Evolutionary conservation across 495 filamentous ascomycete species (phyloP), one percentile per base, ranked within the genome.

Genomic region (Hypoxylon fuscum): DNA sequence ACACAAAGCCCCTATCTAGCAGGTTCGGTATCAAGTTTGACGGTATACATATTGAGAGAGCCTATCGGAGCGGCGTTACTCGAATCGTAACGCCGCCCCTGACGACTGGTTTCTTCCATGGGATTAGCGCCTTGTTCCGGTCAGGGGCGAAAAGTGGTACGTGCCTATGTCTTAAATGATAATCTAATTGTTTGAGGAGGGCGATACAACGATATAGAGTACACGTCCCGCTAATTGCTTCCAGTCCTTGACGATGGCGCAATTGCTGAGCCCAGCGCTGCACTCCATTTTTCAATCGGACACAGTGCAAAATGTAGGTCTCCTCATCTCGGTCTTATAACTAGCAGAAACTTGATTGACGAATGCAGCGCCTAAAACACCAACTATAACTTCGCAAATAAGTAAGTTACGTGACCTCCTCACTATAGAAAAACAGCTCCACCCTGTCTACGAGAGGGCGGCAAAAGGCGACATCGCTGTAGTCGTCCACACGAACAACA

Each of bases 1-100:
- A 75, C 31, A 80, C 77, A 11, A 57, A 12, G 5, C 60, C 60
- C 0, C 12, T 57, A 1, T 63, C 53, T 9, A 57, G 60, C 5
- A 77, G 79, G 54, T 82, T 83, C 59, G 83, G 83, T 1, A 69
- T 85, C 21, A 68, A 69, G 37, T 72, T 84, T 27, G 76, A 79
- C 17, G 77, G 77, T 3, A 77, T 77, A 59, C 66, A 70, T 21
- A 75, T 83, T 42, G 59, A 56, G 8, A 67, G 76, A 17, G 78
- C 82, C 1, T 72, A 71, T 38, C 69, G 77, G n/a, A 76, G 80
- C 20, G 83, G 83, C 23, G 76, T 85, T 15, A 84, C 81, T 27
- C 70, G 71, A 42, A 79, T 79, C 0, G 72, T 85, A 25, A 76
- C 80, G 0, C 74, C 77, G 17, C 81, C 80, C 15, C 40, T 70